phyloP scores from a whole-genome alignment of 352 stramenopile species.

The Phytophthora megakarya region DNA sequence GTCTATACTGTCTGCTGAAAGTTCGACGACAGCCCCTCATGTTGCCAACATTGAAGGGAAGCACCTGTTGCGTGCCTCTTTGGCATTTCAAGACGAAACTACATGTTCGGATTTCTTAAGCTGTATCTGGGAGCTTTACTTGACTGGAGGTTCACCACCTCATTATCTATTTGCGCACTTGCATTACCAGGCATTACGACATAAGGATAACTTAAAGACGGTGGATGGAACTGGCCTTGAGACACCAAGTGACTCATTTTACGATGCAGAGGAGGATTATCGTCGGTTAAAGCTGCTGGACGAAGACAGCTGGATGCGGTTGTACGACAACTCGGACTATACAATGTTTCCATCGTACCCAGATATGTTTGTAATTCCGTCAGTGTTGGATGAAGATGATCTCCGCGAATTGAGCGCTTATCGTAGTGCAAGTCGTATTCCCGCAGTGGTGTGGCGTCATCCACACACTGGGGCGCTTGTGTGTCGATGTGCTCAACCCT shows the following conservation, averaged over 20 bases:
- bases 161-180: constrained; percentile 81
- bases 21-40: constrained; percentile 79
- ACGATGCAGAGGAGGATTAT: constrained; percentile 83
- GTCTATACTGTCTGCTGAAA: constrained; percentile 80
- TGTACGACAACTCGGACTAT: constrained; percentile 90
- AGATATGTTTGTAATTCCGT: constrained; percentile 91
- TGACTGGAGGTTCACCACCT: constrained; percentile 25
- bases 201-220: constrained; percentile 38
- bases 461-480: constrained; percentile 92
- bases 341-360: constrained; percentile 95
- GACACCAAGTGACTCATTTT: constrained; percentile 61
- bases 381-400: constrained; percentile 91
- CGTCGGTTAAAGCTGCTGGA: constrained; percentile 77
- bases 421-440: constrained; percentile 93
- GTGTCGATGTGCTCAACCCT: constrained; percentile 84
- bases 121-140: constrained; percentile 78
- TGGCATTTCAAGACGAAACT: constrained; percentile 84
- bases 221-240: constrained; percentile 40
- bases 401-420: constrained; percentile 89
- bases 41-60: constrained; percentile 89
- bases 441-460: constrained; percentile 93
- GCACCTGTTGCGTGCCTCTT: constrained; percentile 71
- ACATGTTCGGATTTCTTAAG: constrained; percentile 79
- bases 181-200: constrained; percentile 72
- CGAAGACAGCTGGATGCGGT: constrained; percentile 80